These are phyloP conservation scores for Colletotrichum graminicola DNA, from an alignment of 2,329 filamentous ascomycete species.

Conservation along the genomic window DNA sequence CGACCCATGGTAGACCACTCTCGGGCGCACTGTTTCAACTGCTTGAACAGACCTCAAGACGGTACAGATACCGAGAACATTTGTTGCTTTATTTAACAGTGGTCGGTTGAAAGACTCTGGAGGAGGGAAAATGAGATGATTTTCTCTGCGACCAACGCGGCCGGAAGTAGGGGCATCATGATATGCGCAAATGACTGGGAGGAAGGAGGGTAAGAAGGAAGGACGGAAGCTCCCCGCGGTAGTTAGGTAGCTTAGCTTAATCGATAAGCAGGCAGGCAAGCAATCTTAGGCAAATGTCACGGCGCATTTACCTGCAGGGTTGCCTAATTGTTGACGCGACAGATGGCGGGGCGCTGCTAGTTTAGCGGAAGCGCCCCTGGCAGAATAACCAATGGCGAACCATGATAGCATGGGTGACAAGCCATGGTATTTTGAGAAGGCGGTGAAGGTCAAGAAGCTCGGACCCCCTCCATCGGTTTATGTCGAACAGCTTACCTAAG, in stretches of 20 bases:
- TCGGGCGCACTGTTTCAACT: not conserved
- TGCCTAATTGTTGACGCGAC: slow-evolving; percentile 19
- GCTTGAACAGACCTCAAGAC: slow-evolving; percentile 4
- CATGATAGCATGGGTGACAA: slow-evolving; percentile 3
- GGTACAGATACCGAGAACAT: not conserved
- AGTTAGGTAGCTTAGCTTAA: slow-evolving; percentile 37
- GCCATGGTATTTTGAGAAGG: not conserved
- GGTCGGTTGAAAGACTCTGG: not conserved
- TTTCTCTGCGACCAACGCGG: no score
- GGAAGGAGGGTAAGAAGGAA: not conserved
- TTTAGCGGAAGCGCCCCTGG: slow-evolving; percentile 29
- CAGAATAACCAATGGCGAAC: slow-evolving; percentile 18
- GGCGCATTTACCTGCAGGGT: slow-evolving; percentile 15
- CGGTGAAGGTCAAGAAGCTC: not conserved
- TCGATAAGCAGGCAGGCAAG: slow-evolving; percentile 32
- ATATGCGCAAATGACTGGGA: not conserved
- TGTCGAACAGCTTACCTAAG: slow-evolving; percentile 25
- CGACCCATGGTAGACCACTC: slow-evolving; percentile 27
- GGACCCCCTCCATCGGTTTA: not conserved
- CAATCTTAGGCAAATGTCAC: slow-evolving; percentile 28
- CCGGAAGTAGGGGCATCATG: not conserved
- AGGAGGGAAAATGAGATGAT: no score
- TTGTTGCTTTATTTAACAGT: not conserved
- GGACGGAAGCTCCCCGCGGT: slow-evolving; percentile 26
- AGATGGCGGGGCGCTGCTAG: slow-evolving; percentile 37